A percentile compares a stretch with the other conserved stretches of the same genome.
These are phyloP conservation scores for Aspergillus asperescens DNA, from an alignment of 495 filamentous ascomycete genomes.

Conservation along the genomic window DNA sequence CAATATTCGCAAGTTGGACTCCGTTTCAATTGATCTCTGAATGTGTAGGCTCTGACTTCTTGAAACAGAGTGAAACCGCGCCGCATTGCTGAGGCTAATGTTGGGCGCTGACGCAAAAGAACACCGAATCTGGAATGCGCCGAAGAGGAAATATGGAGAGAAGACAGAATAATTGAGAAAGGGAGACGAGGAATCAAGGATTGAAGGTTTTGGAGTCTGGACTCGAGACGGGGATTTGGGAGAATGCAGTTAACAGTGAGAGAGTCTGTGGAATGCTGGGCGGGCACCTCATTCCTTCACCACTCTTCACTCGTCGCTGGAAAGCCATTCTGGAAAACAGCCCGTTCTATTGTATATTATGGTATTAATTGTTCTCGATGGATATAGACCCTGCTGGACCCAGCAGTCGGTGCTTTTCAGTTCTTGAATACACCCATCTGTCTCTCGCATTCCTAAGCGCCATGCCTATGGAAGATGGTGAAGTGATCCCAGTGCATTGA, in stretches of 20 bases:
- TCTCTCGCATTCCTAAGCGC: not conserved
- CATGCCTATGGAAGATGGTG: not conserved
- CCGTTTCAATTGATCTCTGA: not conserved
- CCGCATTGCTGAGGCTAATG: not conserved
- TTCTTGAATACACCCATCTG: not conserved
- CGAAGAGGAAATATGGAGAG: not conserved
- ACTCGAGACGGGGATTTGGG: not conserved
- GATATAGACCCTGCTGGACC: not conserved
- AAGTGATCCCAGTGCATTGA: not conserved
- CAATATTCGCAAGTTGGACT: constrained; percentile 32
- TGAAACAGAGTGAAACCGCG: constrained; percentile 8
- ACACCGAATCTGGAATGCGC: not conserved
- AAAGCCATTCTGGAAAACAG: not conserved
- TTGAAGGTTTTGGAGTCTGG: not conserved
- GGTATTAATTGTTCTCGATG: not conserved
- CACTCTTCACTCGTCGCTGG: not conserved
- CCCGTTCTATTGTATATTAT: not conserved
- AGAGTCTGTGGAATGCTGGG: not conserved
- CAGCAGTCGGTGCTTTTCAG: not conserved
- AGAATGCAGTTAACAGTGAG: not conserved
- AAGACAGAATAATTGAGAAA: not conserved
- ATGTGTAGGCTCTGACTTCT: not conserved
- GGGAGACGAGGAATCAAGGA: too few species aligned
- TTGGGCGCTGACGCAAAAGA: not conserved
- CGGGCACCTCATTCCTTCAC: not conserved